Base-by-base conservation (phyloP, 1,284 basidiomycete genomes). In the Omphalotus olearius region DNA sequence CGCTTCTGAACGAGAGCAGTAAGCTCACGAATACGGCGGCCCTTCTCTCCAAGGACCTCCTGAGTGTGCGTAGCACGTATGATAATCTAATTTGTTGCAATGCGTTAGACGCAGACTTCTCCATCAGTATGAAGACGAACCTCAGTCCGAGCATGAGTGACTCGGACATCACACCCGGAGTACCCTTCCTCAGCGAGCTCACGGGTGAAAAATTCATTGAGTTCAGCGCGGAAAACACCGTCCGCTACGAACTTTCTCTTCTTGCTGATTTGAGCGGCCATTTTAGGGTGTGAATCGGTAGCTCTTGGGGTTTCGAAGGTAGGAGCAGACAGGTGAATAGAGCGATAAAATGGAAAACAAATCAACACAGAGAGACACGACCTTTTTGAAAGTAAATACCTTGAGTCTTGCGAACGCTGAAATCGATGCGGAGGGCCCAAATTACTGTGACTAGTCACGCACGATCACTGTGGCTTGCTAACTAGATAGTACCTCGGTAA, bases 51-150 rank as follows among this genome's bases (percentile, higher is more conserved):
- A 62, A 99, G 85, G 63, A 99, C 97, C 73, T 99, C 97, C 76
- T 99, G 97, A 62, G 97, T 99, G 82, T 98, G 96, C 66, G 96
- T 98, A 58, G 97, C 97, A 67, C 97, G 93, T 77, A 99, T 98
- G 80, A 99, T 99, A 71, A 99, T 98, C 88, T 92, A 59, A n/a
- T 23, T 37, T 35, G n/a, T 42, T 44, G 39, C 45, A 36, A 20
- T 52, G 36, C 56, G 43, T 46, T 39, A 28, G 26, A 28, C 47
- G 14, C 38, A 54, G 14, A 14, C 33, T 52, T 39, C 38, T 56
- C 28, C 30, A 42, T 37, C 35, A 17, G 45, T 16, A 9, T 5
- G 39, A 47, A 42, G 47, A 59, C 68, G 51, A 63, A 91, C 89
- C 77, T 99, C 97, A 63, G 97, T 99, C 67, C 96, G 91, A 61